These are phyloP conservation scores for Aspergillus sp. DNA, from an alignment of 2,329 filamentous ascomycete species.

Conservation along the genomic window DNA sequence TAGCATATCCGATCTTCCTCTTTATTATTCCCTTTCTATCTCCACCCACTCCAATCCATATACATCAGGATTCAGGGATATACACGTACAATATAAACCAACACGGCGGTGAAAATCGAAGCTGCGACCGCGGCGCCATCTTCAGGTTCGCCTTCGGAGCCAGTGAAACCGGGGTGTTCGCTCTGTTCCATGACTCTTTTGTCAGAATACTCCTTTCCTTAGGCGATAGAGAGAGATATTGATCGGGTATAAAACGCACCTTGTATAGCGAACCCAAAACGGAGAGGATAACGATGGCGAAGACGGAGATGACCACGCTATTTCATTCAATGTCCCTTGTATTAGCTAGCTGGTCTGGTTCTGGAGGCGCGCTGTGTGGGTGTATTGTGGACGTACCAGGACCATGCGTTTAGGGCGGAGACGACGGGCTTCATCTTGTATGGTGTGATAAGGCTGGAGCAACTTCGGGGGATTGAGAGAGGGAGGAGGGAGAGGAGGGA, in stretches of 20 bases:
- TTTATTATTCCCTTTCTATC: not conserved
- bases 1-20: not conserved
- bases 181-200: slow-evolving; percentile 36
- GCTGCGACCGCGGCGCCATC: slow-evolving; percentile 76
- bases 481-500: not conserved
- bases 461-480: not conserved
- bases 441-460: slow-evolving; percentile 8
- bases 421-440: slow-evolving; percentile 90
- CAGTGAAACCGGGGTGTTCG: slow-evolving; percentile 81
- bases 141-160: slow-evolving; percentile 67
- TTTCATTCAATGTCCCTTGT: not conserved
- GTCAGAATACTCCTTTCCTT: not conserved
- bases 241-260: slow-evolving; percentile 43
- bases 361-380: not conserved
- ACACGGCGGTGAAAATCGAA: slow-evolving; percentile 83
- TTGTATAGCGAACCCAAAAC: slow-evolving; percentile 73
- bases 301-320: slow-evolving; percentile 70
- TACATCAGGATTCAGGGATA: not conserved
- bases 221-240: not conserved
- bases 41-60: not conserved
- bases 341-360: slow-evolving; percentile 13
- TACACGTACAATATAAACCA: slow-evolving; percentile 79
- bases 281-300: slow-evolving; percentile 66
- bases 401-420: slow-evolving; percentile 89
- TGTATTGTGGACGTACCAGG: slow-evolving; percentile 65